phyloP scores from a whole-genome alignment of 164 flowering plant genomes.

The Nymphaea colorata region DNA sequence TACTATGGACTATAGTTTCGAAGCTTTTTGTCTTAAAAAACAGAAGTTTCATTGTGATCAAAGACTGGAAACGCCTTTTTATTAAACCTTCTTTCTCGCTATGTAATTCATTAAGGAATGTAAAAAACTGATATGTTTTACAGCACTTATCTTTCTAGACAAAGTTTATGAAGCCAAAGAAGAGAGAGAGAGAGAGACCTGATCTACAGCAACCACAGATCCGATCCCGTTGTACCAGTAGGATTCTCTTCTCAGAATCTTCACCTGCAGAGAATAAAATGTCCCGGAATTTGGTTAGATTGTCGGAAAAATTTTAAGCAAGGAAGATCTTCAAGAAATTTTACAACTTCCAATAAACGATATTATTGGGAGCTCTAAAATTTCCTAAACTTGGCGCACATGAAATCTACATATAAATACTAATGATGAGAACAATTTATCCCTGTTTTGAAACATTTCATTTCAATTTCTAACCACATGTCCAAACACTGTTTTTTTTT shows the following conservation, averaged over 20 bases:
- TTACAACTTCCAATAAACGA: background rate
- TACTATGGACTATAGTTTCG: too few species aligned
- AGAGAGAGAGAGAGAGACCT: conserved; percentile 27
- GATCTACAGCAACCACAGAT: conserved; percentile 92
- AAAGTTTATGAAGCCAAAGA: too few species aligned
- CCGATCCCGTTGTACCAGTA: conserved; percentile 92
- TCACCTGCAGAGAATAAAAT: conserved; percentile 40
- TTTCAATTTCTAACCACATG: too few species aligned
- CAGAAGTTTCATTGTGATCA: too few species aligned
- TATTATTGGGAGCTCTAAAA: background rate
- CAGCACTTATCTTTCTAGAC: too few species aligned
- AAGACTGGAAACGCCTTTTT: too few species aligned
- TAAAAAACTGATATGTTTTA: too few species aligned
- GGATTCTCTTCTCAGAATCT: conserved; percentile 82
- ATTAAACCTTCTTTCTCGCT: too few species aligned
- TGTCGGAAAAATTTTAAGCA: background rate
- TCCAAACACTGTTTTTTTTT: background rate
- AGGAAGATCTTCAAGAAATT: background rate
- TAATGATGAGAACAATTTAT: background rate
- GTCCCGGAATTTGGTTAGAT: background rate
- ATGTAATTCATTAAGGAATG: too few species aligned
- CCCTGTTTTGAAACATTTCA: too few species aligned
- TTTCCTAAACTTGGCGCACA: background rate
- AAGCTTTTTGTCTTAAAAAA: too few species aligned
- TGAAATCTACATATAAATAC: background rate